Conservation (phyloP, 2,329 filamentous ascomycete genomes). For the Diaporthe caulivora region DNA sequence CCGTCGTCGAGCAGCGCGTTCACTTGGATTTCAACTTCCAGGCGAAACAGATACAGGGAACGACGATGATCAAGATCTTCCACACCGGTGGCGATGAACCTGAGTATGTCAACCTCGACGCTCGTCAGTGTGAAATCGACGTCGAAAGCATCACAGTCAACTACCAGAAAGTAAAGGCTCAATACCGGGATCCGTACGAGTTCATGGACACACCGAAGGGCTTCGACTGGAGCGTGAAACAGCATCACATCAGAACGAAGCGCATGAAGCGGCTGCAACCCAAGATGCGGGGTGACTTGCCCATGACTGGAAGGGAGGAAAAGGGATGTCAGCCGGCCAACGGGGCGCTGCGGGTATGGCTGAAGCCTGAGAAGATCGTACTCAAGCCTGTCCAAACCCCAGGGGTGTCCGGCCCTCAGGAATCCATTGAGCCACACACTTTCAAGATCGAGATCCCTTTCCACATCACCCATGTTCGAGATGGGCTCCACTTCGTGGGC, state of each 20-base stretch:
- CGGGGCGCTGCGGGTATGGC: slow-evolving; percentile 59
- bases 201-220: slow-evolving; percentile 70
- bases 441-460: slow-evolving; percentile 78
- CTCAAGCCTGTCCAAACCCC: slow-evolving; percentile 44
- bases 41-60: slow-evolving; percentile 79
- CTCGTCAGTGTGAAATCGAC: slow-evolving; percentile 72
- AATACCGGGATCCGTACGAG: slow-evolving; percentile 76
- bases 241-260: slow-evolving; percentile 80
- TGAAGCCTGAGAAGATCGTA: slow-evolving; percentile 52
- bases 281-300: slow-evolving; percentile 64
- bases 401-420: slow-evolving; percentile 27
- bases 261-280: slow-evolving; percentile 70
- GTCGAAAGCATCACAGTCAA: slow-evolving; percentile 65
- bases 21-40: slow-evolving; percentile 91
- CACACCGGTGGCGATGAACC: slow-evolving; percentile 66
- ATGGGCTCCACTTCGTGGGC: slow-evolving; percentile 93
- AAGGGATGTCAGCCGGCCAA: slow-evolving; percentile 69
- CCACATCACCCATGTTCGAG: slow-evolving; percentile 78
- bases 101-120: slow-evolving; percentile 70
- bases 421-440: slow-evolving; percentile 35
- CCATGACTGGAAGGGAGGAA: slow-evolving; percentile 66
- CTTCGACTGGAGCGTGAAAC: slow-evolving; percentile 75
- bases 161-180: slow-evolving; percentile 57
- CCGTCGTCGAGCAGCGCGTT: slow-evolving; percentile 86
- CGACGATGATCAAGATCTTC: slow-evolving; percentile 84